phyloP scores from a whole-genome alignment of 768 basidiomycete species.

The Termitomyces sp. region DNA sequence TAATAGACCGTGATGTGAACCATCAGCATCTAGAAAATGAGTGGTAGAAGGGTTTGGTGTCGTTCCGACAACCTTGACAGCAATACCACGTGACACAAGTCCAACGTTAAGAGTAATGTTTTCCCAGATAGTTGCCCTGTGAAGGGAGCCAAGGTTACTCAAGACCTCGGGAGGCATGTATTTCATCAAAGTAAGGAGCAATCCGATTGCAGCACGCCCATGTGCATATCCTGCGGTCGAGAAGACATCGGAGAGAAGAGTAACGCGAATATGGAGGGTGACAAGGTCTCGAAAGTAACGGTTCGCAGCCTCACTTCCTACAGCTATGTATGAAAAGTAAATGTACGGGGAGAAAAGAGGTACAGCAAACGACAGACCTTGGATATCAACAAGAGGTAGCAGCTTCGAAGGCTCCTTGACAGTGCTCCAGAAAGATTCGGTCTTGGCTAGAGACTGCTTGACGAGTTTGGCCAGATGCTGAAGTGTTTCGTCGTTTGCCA shows the following conservation, averaged over 20 bases:
- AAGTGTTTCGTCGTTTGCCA: conserved; percentile 72
- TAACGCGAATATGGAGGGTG: conserved; percentile 71
- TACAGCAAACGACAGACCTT: conserved; percentile 25
- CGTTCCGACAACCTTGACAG: conserved; percentile 37
- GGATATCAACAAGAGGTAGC: conserved; percentile 53
- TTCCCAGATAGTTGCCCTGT: conserved; percentile 83
- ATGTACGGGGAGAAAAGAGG: conserved; percentile 1
- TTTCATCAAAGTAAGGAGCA: conserved; percentile 71
- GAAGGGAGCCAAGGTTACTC: conserved; percentile 68
- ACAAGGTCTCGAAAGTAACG: conserved; percentile 66
- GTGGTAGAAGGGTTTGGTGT: conserved; percentile 38
- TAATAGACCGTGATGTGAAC: conserved; percentile 21
- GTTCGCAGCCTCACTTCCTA: conserved; percentile 47
- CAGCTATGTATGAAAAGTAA: conserved; percentile 25
- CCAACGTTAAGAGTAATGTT: conserved; percentile 71
- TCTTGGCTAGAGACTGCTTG: conserved; percentile 61
- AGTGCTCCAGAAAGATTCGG: conserved; percentile 64
- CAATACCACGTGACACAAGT: conserved; percentile 48
- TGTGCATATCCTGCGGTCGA: conserved; percentile 78
- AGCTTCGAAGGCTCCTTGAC: conserved; percentile 54
- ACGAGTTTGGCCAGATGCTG: conserved; percentile 66
- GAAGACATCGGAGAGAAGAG: conserved; percentile 84
- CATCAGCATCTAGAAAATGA: conserved; percentile 34
- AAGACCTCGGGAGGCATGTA: conserved; percentile 60
- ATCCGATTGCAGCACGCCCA: conserved; percentile 64